Evolutionary conservation across 371 early-diverging fungal genomes (phyloP).

Genomic region (Apophysomyces sp.): DNA sequence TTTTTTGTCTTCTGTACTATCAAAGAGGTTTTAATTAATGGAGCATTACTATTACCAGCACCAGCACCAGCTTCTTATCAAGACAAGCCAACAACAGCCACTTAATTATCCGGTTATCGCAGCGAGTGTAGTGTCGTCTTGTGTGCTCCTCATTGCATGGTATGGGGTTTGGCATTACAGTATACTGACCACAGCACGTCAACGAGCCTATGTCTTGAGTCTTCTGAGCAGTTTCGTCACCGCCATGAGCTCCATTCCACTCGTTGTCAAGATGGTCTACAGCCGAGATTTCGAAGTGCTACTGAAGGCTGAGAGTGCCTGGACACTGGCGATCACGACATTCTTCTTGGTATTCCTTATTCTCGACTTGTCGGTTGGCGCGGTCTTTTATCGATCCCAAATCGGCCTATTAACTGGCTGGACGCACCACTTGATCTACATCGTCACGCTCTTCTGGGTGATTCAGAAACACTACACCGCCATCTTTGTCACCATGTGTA

Average conservation of each 20-base stretch:
- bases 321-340: slow-evolving; percentile 27
- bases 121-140: not conserved
- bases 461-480: slow-evolving; percentile 17
- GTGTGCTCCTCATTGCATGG: slow-evolving; percentile 13
- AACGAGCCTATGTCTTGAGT: slow-evolving; percentile 35
- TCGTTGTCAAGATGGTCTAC: slow-evolving; percentile 17
- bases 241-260: slow-evolving; percentile 27
- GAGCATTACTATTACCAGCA: not conserved
- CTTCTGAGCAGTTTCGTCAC: slow-evolving; percentile 34
- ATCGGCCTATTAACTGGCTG: slow-evolving; percentile 55
- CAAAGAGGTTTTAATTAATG: not conserved
- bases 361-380: slow-evolving; percentile 47
- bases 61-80: not conserved
- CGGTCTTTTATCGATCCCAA: slow-evolving; percentile 41
- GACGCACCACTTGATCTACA: slow-evolving; percentile 55
- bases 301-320: slow-evolving; percentile 17
- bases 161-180: slow-evolving; percentile 10
- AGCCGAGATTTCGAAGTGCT: slow-evolving; percentile 13
- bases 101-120: not conserved
- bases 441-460: slow-evolving; percentile 24
- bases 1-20: not conserved
- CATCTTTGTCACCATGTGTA: slow-evolving; percentile 38
- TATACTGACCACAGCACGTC: slow-evolving; percentile 21
- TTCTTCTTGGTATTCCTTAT: slow-evolving; percentile 47
- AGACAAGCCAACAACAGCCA: not conserved